Evolutionary conservation across 225 moss, liverwort and hornwort species (phyloP).

Genomic region (Physcomitrium patens): DNA sequence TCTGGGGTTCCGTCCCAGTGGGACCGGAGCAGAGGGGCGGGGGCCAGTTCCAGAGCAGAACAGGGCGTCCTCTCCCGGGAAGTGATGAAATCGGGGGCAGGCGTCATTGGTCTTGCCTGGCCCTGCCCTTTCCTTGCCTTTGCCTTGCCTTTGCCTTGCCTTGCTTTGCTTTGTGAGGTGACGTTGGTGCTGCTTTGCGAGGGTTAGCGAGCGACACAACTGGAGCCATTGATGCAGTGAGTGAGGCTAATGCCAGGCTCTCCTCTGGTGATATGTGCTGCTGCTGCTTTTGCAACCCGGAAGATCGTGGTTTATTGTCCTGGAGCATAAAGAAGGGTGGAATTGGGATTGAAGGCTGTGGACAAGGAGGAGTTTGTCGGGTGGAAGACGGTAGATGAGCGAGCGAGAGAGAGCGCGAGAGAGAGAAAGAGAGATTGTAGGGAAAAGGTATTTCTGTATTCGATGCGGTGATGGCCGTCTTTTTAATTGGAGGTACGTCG

Average conservation of each 20-base stretch:
- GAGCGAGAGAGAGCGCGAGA: no score
- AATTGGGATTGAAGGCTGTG: background rate
- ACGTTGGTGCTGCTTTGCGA: background rate
- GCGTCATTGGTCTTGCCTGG: background rate
- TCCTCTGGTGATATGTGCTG: background rate
- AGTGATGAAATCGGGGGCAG: background rate
- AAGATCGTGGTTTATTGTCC: background rate
- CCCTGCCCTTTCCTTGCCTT: no score
- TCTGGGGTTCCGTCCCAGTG: no score
- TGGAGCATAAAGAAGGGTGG: background rate
- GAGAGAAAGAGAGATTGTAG: no score
- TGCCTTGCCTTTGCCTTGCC: no score
- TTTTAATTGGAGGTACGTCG: no score
- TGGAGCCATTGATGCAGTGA: background rate
- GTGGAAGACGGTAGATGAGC: no score
- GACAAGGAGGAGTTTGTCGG: no score
- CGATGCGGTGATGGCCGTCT: no score
- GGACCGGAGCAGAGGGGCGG: background rate
- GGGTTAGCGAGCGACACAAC: constrained; percentile 15
- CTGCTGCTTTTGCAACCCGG: background rate
- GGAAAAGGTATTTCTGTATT: no score
- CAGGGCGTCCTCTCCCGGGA: background rate
- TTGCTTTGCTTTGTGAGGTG: no score
- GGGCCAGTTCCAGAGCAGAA: background rate
- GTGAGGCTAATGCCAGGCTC: background rate